Evolutionary conservation across 345 rosid species (phyloP).

Genomic region (Sonneratia caseolaris): DNA sequence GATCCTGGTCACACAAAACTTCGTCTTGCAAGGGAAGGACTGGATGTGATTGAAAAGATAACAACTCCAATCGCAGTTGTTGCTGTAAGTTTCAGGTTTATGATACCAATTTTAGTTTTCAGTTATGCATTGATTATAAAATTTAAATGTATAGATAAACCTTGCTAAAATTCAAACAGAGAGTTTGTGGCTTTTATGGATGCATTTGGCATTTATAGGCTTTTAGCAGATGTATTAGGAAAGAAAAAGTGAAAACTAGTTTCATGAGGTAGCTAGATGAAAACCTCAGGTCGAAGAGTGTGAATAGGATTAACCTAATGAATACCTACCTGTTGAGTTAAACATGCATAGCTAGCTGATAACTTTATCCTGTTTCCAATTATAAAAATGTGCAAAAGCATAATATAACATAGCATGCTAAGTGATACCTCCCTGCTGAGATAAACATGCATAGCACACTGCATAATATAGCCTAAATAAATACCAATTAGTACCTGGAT

Average conservation of each 20-base stretch:
- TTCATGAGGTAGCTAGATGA: neutral
- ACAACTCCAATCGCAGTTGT: constrained; percentile 82
- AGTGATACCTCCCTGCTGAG: neutral
- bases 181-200: neutral
- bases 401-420: neutral
- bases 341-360: neutral
- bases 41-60: constrained; percentile 80
- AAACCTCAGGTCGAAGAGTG: neutral
- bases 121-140: neutral
- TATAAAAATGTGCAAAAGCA: too few species aligned
- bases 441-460: neutral
- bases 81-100: constrained; percentile 55
- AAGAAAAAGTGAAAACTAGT: neutral
- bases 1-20: constrained; percentile 97
- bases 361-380: too few species aligned
- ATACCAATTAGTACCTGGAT: too few species aligned
- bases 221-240: neutral
- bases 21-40: constrained; percentile 80
- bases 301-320: neutral
- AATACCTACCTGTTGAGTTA: neutral
- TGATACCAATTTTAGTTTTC: neutral
- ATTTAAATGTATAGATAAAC: neutral
- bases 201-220: neutral
- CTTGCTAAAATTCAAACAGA: neutral
- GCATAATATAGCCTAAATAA: too few species aligned